Percentiles rank a stretch among this genome's conserved stretches.
phyloP scores from a whole-genome alignment of 805 yeast species.

The Saturnispora quitensis region DNA sequence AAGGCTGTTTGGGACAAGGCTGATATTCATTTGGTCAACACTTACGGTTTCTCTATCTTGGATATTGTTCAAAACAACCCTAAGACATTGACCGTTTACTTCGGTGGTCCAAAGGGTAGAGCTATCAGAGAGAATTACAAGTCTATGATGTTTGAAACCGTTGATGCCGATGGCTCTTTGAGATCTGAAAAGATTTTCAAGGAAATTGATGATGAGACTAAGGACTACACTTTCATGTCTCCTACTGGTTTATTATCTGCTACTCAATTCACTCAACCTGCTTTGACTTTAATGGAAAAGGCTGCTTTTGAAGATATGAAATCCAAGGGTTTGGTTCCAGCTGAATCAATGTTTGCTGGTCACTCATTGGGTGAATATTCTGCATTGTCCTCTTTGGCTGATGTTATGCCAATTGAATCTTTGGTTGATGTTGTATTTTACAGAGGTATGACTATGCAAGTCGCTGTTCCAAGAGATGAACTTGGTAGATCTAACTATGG shows the following conservation, averaged over 20 bases:
- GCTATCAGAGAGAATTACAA: constrained; percentile 89
- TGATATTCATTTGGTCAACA: constrained; percentile 81
- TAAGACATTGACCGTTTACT: constrained; percentile 87
- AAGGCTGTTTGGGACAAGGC: constrained; percentile 97
- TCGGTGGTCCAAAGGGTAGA: constrained; percentile 97
- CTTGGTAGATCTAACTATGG: constrained; percentile 96
- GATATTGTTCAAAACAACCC: constrained; percentile 96
- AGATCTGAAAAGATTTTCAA: constrained; percentile 93
- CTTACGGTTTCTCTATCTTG: constrained; percentile 94
- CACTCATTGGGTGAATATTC: constrained; percentile 99
- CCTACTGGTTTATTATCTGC: constrained; percentile 95
- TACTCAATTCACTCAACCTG: constrained; percentile 99
- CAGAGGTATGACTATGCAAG: constrained; percentile 99
- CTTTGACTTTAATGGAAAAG: constrained; percentile 97
- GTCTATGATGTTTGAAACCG: constrained; percentile 95
- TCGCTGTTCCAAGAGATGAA: constrained; percentile 96
- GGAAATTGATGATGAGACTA: constrained; percentile 71
- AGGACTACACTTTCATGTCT: constrained; percentile 80
- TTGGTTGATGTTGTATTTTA: constrained; percentile 96
- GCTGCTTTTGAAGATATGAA: constrained; percentile 97
- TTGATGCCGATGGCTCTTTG: constrained; percentile 73
- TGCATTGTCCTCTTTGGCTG: constrained; percentile 93
- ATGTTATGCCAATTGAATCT: constrained; percentile 97
- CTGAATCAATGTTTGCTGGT: constrained; percentile 93
- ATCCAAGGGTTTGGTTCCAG: constrained; percentile 89